Evolutionary conservation across 306 rosid species (phyloP).

Genomic region (Ammopiptanthus mongolicus): DNA sequence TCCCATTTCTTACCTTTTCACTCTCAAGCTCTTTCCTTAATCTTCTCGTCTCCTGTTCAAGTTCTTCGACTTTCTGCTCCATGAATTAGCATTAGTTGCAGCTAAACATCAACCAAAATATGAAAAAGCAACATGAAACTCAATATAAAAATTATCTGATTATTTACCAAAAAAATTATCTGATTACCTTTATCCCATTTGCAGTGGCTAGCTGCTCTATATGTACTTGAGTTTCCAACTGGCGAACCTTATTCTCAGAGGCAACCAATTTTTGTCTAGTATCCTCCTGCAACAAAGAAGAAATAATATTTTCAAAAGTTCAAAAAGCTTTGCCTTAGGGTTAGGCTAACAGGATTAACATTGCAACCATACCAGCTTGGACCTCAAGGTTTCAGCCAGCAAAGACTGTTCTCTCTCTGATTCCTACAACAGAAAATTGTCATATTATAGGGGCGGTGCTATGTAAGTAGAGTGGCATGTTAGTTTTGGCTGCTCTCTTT

Average conservation of each 20-base stretch:
- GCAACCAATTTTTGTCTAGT: slow-evolving; percentile 57
- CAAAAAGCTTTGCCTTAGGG: not conserved
- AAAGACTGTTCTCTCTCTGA: slow-evolving; percentile 51
- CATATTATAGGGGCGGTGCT: too few species aligned
- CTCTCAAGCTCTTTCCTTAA: slow-evolving; percentile 55
- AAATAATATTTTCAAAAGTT: slow-evolving; percentile 17
- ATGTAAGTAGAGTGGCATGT: too few species aligned
- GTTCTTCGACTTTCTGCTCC: slow-evolving; percentile 57
- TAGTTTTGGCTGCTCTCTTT: too few species aligned
- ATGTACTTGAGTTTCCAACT: slow-evolving; percentile 50
- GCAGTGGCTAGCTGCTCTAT: slow-evolving; percentile 46
- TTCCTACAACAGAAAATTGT: slow-evolving; percentile 42
- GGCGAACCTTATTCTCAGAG: slow-evolving; percentile 65
- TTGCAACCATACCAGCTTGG: slow-evolving; percentile 50
- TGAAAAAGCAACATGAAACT: not conserved
- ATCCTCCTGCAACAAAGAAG: slow-evolving; percentile 52
- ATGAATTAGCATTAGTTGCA: slow-evolving; percentile 13
- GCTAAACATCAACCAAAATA: not conserved
- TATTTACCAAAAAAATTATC: slow-evolving; percentile 9
- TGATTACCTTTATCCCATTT: slow-evolving; percentile 46
- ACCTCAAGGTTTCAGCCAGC: slow-evolving; percentile 57
- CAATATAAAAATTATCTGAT: not conserved
- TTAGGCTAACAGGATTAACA: not conserved
- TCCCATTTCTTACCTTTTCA: slow-evolving; percentile 61
- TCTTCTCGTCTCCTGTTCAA: slow-evolving; percentile 43